Percentiles rank a stretch among this genome's conserved stretches.
Conservation (phyloP, 2,329 filamentous ascomycete species). For the Lachnellula cervina region DNA sequence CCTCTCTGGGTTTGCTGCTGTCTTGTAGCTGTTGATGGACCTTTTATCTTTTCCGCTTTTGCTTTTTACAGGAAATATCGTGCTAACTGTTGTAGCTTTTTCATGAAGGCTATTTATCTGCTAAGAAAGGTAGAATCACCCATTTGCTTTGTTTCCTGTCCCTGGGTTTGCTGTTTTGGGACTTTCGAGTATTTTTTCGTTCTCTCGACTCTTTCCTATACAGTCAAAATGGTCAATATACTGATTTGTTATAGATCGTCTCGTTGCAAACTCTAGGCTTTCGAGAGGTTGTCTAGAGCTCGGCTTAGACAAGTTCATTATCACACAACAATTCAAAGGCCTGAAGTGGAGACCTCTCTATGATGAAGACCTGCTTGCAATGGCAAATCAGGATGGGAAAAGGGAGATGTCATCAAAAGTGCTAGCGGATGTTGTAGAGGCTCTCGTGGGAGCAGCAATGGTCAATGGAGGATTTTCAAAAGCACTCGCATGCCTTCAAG, state of each 20-base stretch:
- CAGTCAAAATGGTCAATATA: no score
- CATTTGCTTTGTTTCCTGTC: no score
- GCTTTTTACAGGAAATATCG: no score
- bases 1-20: no score
- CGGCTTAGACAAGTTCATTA: conserved; percentile 68
- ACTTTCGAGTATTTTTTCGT: no score
- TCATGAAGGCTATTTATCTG: conserved; percentile 72
- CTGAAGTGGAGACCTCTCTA: conserved; percentile 69
- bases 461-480: conserved; percentile 61
- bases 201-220: no score
- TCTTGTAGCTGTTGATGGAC: no score
- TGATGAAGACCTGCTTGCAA: conserved; percentile 38
- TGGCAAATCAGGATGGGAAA: conserved; percentile 12
- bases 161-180: no score
- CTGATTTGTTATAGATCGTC: conserved; percentile 38
- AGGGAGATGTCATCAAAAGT: conserved; percentile 64
- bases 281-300: conserved; percentile 56
- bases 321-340: conserved; percentile 62
- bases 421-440: conserved; percentile 82
- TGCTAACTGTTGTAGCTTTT: conserved; percentile 37
- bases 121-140: conserved; percentile 43
- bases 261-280: conserved; percentile 73
- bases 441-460: conserved; percentile 73
- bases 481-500: conserved; percentile 57
- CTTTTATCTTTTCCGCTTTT: no score